Evolutionary conservation across 2,329 filamentous ascomycete species (phyloP).

Genomic region (Pseudocercospora fijiensis): DNA sequence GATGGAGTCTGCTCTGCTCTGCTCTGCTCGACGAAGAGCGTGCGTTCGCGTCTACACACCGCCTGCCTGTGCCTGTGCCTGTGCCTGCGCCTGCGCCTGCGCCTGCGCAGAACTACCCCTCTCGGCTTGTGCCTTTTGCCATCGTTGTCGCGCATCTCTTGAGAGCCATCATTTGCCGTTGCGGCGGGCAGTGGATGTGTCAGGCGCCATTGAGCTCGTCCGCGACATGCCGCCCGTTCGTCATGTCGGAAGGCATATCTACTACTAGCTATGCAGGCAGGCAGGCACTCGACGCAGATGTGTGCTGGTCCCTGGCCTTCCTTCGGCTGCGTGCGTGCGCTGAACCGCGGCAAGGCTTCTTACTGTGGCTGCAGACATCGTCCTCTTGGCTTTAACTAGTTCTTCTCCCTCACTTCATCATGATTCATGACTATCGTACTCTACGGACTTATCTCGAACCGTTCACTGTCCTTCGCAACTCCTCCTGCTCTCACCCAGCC

Average conservation of each 20-base stretch:
- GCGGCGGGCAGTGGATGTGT: neutral
- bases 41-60: conserved; percentile 1
- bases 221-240: neutral
- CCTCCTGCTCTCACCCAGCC: neutral
- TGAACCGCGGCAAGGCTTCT: neutral
- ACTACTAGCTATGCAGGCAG: no score
- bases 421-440: neutral
- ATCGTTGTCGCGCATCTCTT: neutral
- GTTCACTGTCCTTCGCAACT: neutral
- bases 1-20: neutral
- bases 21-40: neutral
- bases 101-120: no score
- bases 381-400: neutral
- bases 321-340: conserved; percentile 9
- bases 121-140: neutral
- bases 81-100: no score
- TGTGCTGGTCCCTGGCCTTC: conserved; percentile 12
- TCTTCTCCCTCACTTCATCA: neutral
- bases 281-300: neutral
- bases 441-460: neutral
- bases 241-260: neutral
- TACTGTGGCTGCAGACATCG: neutral
- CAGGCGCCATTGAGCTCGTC: neutral
- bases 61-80: no score
- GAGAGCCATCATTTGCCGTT: neutral